Conservation (phyloP, 371 early-diverging fungal genomes). For the Apophysomyces ossiformis region DNA sequence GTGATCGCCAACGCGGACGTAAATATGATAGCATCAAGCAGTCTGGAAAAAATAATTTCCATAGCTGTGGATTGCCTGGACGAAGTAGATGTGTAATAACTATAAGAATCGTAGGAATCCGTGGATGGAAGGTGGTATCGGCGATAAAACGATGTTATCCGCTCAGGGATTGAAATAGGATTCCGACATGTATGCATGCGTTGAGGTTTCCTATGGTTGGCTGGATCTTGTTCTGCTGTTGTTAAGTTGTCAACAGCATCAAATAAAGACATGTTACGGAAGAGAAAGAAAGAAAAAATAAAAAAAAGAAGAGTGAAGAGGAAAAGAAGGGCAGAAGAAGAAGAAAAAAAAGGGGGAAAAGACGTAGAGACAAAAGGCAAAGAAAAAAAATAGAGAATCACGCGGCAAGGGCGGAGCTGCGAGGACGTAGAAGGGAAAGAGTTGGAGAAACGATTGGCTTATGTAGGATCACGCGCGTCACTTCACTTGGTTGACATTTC, state of each 20-base stretch:
- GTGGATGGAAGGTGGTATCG: conserved; percentile 2
- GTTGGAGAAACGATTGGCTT: conserved; percentile 2
- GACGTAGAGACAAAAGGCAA: neutral
- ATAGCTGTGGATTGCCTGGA: neutral
- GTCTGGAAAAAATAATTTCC: conserved; percentile 14
- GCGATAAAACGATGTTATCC: conserved; percentile 5
- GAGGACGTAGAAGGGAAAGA: neutral
- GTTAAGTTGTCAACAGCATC: conserved; percentile 2
- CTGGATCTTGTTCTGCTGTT: conserved; percentile 4
- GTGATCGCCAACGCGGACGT: conserved; percentile 24
- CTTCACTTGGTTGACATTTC: conserved; percentile 9
- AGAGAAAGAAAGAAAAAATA: neutral
- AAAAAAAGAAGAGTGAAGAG: neutral
- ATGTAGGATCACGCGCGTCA: conserved; percentile 12
- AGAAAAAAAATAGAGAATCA: conserved; percentile 6
- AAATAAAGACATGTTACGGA: conserved; percentile 4
- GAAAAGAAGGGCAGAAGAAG: neutral
- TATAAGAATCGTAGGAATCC: neutral
- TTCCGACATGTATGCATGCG: conserved; percentile 7
- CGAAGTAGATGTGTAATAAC: conserved; percentile 4
- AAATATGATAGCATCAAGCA: conserved; percentile 23
- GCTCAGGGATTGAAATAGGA: conserved; percentile 6
- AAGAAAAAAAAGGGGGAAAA: neutral
- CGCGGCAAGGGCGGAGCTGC: conserved; percentile 13
- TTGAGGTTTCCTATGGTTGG: conserved; percentile 4